phyloP scores from a whole-genome alignment of 306 rosid genomes.

The Acacia melanoxylon region DNA sequence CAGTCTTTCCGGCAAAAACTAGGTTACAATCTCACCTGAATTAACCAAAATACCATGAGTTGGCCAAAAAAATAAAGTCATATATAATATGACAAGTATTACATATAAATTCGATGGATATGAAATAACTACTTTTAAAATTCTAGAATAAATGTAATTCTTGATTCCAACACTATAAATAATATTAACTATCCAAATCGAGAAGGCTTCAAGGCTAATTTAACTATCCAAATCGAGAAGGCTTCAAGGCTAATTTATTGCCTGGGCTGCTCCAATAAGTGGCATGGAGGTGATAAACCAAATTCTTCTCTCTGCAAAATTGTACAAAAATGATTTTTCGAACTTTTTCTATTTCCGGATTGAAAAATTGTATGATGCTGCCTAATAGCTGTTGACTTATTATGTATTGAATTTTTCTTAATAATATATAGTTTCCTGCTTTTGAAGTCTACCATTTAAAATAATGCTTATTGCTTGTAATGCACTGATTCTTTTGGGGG shows the following conservation, averaged over 20 bases:
- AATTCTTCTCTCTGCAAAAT: background rate
- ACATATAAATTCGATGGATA: background rate
- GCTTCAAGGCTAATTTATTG: slow-evolving; percentile 1
- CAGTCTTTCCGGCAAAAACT: background rate
- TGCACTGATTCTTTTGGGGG: slow-evolving; percentile 2
- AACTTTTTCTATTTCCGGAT: slow-evolving; percentile 8
- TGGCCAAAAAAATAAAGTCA: background rate
- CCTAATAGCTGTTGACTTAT: slow-evolving; percentile 11
- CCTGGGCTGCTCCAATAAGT: slow-evolving; percentile 7
- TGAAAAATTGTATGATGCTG: background rate
- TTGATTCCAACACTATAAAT: background rate
- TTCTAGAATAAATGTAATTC: background rate
- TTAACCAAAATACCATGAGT: background rate
- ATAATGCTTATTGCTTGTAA: background rate
- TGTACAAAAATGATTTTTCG: slow-evolving; percentile 1
- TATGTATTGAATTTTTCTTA: background rate
- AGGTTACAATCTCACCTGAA: background rate
- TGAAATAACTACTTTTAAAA: background rate
- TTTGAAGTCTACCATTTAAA: background rate
- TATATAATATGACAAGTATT: background rate
- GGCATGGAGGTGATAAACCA: slow-evolving; percentile 7
- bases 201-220: slow-evolving; percentile 11
- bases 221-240: slow-evolving; percentile 10
- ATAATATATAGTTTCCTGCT: too few species aligned
- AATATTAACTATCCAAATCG: background rate